Evolutionary conservation across 805 yeast genomes (phyloP).

Genomic region (Lachancea sp.): DNA sequence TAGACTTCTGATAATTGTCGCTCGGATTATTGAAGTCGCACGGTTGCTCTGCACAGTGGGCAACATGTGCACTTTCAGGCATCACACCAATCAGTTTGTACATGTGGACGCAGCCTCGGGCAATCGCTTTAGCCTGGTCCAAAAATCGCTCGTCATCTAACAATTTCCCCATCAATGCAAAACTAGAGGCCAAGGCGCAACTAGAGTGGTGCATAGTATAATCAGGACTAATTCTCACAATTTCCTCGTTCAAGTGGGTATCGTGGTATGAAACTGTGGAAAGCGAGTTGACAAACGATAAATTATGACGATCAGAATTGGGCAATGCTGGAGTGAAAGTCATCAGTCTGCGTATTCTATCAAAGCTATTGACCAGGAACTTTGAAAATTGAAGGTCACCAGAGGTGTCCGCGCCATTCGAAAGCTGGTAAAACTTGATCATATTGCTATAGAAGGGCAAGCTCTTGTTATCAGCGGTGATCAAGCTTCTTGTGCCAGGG

Average conservation of each 20-base stretch:
- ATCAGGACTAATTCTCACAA: constrained; percentile 24
- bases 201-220: constrained; percentile 42
- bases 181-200: constrained; percentile 51
- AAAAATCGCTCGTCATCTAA: constrained; percentile 33
- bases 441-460: constrained; percentile 41
- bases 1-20: not conserved
- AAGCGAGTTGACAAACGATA: constrained; percentile 18
- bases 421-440: constrained; percentile 41
- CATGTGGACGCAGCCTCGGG: constrained; percentile 45
- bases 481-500: not conserved
- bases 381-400: not conserved
- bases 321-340: constrained; percentile 42
- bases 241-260: constrained; percentile 21
- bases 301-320: constrained; percentile 22
- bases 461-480: constrained; percentile 7
- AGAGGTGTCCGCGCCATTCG: constrained; percentile 33
- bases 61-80: constrained; percentile 30
- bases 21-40: constrained; percentile 1
- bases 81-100: constrained; percentile 32
- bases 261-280: constrained; percentile 15
- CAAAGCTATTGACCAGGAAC: constrained; percentile 26
- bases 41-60: constrained; percentile 11
- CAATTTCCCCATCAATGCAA: constrained; percentile 41
- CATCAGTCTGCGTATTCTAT: constrained; percentile 37
- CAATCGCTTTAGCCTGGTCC: constrained; percentile 37